Conservation (phyloP, 345 rosid species). For the Eucalyptus viminalis region DNA sequence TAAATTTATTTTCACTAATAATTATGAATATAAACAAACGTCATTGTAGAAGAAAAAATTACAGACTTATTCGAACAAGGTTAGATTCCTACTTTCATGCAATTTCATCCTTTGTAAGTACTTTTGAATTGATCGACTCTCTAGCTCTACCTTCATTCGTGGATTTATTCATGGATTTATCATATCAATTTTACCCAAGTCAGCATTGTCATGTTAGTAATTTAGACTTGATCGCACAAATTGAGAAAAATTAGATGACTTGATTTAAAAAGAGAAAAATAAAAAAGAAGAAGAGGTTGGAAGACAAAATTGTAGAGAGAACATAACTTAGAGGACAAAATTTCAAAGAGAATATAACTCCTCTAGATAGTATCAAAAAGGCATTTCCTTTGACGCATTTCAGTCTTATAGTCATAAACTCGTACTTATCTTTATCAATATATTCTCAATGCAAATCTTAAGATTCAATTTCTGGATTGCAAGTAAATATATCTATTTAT, state of each 20-base stretch:
- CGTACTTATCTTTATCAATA: background rate
- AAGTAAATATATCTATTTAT: background rate
- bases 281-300: no score
- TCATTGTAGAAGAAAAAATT: background rate
- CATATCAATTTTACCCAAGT: background rate
- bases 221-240: background rate
- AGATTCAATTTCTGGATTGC: background rate
- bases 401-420: background rate
- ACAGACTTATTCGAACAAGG: background rate
- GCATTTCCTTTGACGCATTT: background rate
- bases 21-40: background rate
- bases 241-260: background rate
- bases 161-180: background rate
- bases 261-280: accelerated
- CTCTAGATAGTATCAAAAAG: background rate
- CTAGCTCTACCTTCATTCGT: no score
- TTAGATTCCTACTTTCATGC: background rate
- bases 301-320: no score
- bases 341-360: background rate
- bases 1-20: background rate
- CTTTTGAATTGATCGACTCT: background rate
- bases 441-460: background rate
- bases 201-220: background rate
- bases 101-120: background rate
- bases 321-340: background rate